Percentiles rank a stretch among this genome's conserved stretches.
These are phyloP conservation scores for Phanerochaete sordida DNA, from an alignment of 768 basidiomycete species.

Conservation along the genomic window DNA sequence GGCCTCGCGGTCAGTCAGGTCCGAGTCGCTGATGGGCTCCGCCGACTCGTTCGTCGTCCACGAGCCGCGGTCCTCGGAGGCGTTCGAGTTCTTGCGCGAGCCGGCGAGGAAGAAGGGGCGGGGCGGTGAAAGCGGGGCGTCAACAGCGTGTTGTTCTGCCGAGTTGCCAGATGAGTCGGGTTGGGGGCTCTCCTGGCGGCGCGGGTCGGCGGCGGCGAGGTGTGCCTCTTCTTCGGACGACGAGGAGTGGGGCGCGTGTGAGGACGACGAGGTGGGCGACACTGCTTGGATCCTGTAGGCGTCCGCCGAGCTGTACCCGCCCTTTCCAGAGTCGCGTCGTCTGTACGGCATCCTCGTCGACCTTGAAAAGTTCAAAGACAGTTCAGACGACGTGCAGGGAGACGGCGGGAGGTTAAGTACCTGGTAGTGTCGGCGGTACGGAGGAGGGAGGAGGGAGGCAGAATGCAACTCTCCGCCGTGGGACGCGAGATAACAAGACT, in stretches of 20 bases:
- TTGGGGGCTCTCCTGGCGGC: not conserved
- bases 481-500: slow-evolving; percentile 1
- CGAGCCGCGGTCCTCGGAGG: slow-evolving; percentile 4
- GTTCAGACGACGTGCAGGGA: not conserved
- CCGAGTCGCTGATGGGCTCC: slow-evolving; percentile 23
- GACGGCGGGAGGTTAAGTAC: not conserved
- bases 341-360: slow-evolving; percentile 8
- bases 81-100: slow-evolving; percentile 18
- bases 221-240: slow-evolving; percentile 21
- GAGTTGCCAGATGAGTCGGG: not conserved
- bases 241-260: slow-evolving; percentile 8
- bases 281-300: slow-evolving; percentile 23
- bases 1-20: slow-evolving; percentile 12
- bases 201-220: slow-evolving; percentile 4
- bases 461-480: not conserved
- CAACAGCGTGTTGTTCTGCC: not conserved
- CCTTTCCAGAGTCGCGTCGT: slow-evolving; percentile 16
- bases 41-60: too few relatives aligned
- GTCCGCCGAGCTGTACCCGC: slow-evolving; percentile 23
- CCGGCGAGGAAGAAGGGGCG: slow-evolving; percentile 37
- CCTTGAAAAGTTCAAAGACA: not conserved
- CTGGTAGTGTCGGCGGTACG: not conserved
- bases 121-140: slow-evolving; percentile 27
- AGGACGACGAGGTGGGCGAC: slow-evolving; percentile 14
- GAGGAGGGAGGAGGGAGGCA: not conserved